Evolutionary conservation across 257 asterid species (phyloP).

Genomic region (Buddleja alternifolia): DNA sequence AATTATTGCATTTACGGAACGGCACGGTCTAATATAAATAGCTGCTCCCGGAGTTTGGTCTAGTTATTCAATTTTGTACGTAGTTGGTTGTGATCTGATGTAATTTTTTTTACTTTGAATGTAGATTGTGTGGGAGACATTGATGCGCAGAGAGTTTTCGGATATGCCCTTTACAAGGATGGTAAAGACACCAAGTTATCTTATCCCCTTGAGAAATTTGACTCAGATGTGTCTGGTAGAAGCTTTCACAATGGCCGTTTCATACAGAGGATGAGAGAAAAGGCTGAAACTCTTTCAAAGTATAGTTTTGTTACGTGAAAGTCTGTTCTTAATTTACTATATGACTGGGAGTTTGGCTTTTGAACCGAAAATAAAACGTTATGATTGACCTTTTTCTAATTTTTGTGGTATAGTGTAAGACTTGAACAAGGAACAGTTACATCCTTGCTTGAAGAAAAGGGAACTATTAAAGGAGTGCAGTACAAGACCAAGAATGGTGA

Average conservation of each 20-base stretch:
- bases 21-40: conserved; percentile 13
- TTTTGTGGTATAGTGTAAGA: conserved; percentile 52
- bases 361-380: conserved; percentile 1
- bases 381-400: not conserved
- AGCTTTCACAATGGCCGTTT: conserved; percentile 88
- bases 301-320: conserved; percentile 30
- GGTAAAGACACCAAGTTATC: conserved; percentile 60
- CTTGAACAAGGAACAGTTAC: conserved; percentile 86
- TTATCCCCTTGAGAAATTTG: conserved; percentile 74
- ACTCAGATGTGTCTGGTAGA: conserved; percentile 70
- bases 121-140: conserved; percentile 71
- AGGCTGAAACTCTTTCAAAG: conserved; percentile 75
- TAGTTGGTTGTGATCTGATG: too few relatives aligned
- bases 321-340: not conserved
- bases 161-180: conserved; percentile 77
- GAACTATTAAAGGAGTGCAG: conserved; percentile 68
- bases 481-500: conserved; percentile 74
- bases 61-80: not conserved
- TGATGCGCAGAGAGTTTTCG: conserved; percentile 74
- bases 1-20: conserved; percentile 19
- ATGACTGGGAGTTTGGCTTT: not conserved
- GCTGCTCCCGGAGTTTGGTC: conserved; percentile 15
- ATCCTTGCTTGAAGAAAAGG: conserved; percentile 68
- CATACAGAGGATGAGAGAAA: conserved; percentile 77
- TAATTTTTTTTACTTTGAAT: not conserved